A percentile compares a stretch with the other conserved stretches of the same genome.
Conservation (phyloP, 2,329 filamentous ascomycete genomes). For the Elsinoe australis region DNA sequence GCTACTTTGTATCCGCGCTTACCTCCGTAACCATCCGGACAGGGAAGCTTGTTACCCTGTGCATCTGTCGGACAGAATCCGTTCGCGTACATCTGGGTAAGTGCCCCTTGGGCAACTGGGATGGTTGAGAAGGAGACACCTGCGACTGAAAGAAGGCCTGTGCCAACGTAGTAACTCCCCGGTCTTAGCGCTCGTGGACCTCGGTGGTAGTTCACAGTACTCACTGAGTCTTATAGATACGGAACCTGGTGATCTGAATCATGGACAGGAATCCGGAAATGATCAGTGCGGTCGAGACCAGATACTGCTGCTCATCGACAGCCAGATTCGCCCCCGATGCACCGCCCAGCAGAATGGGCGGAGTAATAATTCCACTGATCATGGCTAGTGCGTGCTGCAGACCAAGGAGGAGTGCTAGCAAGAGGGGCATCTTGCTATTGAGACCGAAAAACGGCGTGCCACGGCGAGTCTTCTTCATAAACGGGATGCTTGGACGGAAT, state of each 20-base stretch:
- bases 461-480: conserved; percentile 56
- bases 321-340: conserved; percentile 53
- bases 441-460: conserved; percentile 79
- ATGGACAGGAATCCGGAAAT: conserved; percentile 67
- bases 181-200: neutral
- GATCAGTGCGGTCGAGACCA: conserved; percentile 70
- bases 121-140: conserved; percentile 73
- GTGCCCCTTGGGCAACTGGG: conserved; percentile 61
- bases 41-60: conserved; percentile 61
- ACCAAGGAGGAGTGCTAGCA: conserved; percentile 66
- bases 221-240: conserved; percentile 53
- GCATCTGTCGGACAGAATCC: conserved; percentile 56
- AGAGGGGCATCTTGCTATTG: conserved; percentile 66
- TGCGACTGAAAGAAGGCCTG: conserved; percentile 71
- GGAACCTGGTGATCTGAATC: conserved; percentile 71
- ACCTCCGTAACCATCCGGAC: conserved; percentile 67
- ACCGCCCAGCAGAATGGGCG: conserved; percentile 63
- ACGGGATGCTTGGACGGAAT: conserved; percentile 74
- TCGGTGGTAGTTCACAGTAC: neutral
- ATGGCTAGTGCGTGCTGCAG: conserved; percentile 75
- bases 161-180: conserved; percentile 62
- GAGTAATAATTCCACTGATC: conserved; percentile 61
- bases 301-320: conserved; percentile 59
- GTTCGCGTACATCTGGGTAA: conserved; percentile 69
- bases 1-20: conserved; percentile 20